Evolutionary conservation across 495 filamentous ascomycete genomes (phyloP).

Genomic region (Neurospora sublineolata): DNA sequence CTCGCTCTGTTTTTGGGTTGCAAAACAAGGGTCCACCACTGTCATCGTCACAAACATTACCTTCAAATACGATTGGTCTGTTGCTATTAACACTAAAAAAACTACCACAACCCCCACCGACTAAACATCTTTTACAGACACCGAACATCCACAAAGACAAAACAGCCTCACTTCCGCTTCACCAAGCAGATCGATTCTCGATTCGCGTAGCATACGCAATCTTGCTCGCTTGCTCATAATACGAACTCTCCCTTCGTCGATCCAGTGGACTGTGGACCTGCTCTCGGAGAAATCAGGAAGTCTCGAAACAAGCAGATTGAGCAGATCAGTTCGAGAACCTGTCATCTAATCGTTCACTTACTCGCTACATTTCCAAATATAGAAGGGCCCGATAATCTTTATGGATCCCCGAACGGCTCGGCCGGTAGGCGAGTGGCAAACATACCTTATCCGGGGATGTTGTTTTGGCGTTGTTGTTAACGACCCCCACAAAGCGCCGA

Average conservation of each 20-base stretch:
- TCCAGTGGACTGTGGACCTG: not conserved
- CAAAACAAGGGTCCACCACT: not conserved
- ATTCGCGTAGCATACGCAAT: not conserved
- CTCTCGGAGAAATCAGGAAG: not conserved
- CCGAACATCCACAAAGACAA: not conserved
- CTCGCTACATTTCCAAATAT: not conserved
- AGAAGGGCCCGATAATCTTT: not conserved
- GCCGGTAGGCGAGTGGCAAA: not conserved
- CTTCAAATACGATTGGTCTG: not conserved
- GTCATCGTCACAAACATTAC: not conserved
- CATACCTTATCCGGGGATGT: not conserved
- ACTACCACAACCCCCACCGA: not conserved
- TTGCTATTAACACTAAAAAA: not conserved
- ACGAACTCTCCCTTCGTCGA: not conserved
- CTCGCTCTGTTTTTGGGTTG: not conserved
- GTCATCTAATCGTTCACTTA: not conserved
- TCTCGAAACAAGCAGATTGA: constrained; percentile 2
- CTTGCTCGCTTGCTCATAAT: not conserved
- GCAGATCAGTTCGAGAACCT: not conserved
- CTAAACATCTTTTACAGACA: not conserved
- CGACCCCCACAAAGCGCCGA: not conserved
- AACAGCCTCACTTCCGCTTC: not conserved
- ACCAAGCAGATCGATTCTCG: not conserved
- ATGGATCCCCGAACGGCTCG: not conserved
- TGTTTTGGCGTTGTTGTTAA: no score